These are phyloP conservation scores for Lecanosticta acicola DNA, from an alignment of 2,329 filamentous ascomycete genomes.

Conservation along the genomic window DNA sequence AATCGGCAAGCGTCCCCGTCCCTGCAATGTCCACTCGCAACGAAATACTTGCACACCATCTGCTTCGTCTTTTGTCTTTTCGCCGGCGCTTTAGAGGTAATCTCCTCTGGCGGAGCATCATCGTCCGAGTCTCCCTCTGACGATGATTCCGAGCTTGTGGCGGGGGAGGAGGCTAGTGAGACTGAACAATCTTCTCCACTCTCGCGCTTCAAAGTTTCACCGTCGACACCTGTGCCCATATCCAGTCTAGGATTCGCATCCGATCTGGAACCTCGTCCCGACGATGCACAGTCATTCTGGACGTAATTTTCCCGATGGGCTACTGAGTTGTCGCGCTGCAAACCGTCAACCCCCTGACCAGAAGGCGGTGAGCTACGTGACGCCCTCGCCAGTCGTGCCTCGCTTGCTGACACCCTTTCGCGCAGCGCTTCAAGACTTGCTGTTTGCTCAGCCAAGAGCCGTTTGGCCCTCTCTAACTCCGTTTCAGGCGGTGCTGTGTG, in stretches of 20 bases:
- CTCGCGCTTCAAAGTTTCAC: too few relatives aligned
- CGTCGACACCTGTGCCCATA: conserved; percentile 16
- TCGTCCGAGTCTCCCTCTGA: conserved; percentile 25
- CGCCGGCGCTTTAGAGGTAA: conserved; percentile 32
- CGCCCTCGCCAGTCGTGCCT: conserved; percentile 7
- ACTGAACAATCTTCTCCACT: too few relatives aligned
- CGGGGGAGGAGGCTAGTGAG: conserved; percentile 28
- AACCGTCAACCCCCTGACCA: not conserved
- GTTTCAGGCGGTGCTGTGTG: conserved; percentile 5
- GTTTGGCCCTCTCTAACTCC: conserved; percentile 15
- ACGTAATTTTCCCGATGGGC: too few relatives aligned
- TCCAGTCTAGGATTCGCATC: too few relatives aligned
- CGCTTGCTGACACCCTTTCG: conserved; percentile 23
- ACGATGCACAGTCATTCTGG: too few relatives aligned
- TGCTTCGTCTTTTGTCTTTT: conserved; percentile 1
- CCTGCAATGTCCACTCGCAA: conserved; percentile 29
- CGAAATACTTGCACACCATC: conserved; percentile 29
- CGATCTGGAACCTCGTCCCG: too few relatives aligned
- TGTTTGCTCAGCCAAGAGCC: conserved; percentile 14
- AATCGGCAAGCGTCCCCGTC: conserved; percentile 31
- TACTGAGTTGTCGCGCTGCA: too few relatives aligned
- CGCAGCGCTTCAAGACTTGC: conserved; percentile 32
- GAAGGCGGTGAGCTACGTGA: not conserved
- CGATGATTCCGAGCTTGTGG: conserved; percentile 26
- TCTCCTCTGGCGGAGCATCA: conserved; percentile 35